Base-by-base conservation (phyloP, 768 basidiomycete species). In the Mycena indigotica region DNA sequence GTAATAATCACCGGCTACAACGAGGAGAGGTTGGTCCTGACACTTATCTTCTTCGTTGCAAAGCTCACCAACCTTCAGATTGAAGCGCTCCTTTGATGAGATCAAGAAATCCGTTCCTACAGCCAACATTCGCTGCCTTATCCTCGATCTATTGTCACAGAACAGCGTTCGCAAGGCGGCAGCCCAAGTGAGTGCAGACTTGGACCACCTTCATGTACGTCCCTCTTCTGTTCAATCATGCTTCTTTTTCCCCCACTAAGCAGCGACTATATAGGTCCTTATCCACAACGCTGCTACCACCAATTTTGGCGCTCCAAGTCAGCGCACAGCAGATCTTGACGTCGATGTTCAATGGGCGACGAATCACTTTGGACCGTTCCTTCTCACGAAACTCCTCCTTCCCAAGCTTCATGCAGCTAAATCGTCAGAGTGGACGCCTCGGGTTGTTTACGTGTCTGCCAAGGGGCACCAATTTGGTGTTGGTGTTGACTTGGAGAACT, bases 401-500 rank as follows among this genome's bases (percentile, higher is more conserved):
- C 45, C 26, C 17, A 8, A 44, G 17, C 26, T 26, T 52, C 28
- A 49, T 69, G 55, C 58, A 65, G 52, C 58, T 28, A 12, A 28
- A 2, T 21, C 23, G 2, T 12, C 44, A 1, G 32, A n/a, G 1
- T 56, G 50, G 15, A 50, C 49, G 4, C 55, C 49, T n/a, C 55
- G 55, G 13, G 49, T 56, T 3, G 55, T 56, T 6, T 38, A 38
- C 49, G 40, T 57, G 6, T 38, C 25, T 6, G 41, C 50, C 41
- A 15, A 21, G 8, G 29, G 39, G 13, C 56, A 57, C 50, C 21
- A 23, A 2, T 46, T 28, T 35, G 38, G 48, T 17, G 15, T 1
- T 24, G 40, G 41, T 17, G 24, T 57, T n/a, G 55, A 57, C n/a
- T 35, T 57, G 8, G 28, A 3, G 6, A 28, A 19, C 3, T 24